Conservation (phyloP, 345 rosid genomes). For the Hibiscus trionum region DNA sequence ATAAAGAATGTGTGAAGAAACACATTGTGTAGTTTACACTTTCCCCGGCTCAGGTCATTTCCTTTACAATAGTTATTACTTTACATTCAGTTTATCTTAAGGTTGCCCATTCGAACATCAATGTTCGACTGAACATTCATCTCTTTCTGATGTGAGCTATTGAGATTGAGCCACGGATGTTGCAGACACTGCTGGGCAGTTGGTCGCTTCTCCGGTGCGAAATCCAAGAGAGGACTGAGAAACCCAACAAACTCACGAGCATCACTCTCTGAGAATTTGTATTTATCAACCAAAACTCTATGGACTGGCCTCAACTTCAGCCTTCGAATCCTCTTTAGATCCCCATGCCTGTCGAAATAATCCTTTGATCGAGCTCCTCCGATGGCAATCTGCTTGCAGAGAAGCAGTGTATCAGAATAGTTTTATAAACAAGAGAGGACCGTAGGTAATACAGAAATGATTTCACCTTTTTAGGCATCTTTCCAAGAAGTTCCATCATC, state of each 20-base stretch:
- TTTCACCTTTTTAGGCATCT: slow-evolving; percentile 87
- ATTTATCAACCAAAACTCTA: slow-evolving; percentile 67
- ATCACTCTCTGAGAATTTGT: slow-evolving; percentile 57
- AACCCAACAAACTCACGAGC: slow-evolving; percentile 77
- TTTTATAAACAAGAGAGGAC: neutral
- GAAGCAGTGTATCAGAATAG: slow-evolving; percentile 10
- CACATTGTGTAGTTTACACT: neutral
- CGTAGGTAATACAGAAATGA: neutral
- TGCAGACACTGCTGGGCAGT: slow-evolving; percentile 84
- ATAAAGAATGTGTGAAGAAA: neutral
- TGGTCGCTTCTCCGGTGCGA: slow-evolving; percentile 94
- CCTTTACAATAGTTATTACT: slow-evolving; percentile 1
- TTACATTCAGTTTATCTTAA: slow-evolving; percentile 22
- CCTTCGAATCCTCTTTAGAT: slow-evolving; percentile 82
- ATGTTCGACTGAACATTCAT: slow-evolving; percentile 16
- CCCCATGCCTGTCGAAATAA: slow-evolving; percentile 89
- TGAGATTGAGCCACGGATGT: slow-evolving; percentile 78
- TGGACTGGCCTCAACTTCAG: slow-evolving; percentile 77
- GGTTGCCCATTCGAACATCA: slow-evolving; percentile 37
- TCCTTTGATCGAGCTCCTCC: slow-evolving; percentile 90
- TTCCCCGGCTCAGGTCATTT: neutral
- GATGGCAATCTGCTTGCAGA: slow-evolving; percentile 59
- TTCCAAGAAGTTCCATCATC: slow-evolving; percentile 98
- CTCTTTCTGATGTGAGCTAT: slow-evolving; percentile 13
- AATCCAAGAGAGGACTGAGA: slow-evolving; percentile 68